phyloP scores from a whole-genome alignment of 192 early-diverging fungal species.

The Funneliformis geosporum region DNA sequence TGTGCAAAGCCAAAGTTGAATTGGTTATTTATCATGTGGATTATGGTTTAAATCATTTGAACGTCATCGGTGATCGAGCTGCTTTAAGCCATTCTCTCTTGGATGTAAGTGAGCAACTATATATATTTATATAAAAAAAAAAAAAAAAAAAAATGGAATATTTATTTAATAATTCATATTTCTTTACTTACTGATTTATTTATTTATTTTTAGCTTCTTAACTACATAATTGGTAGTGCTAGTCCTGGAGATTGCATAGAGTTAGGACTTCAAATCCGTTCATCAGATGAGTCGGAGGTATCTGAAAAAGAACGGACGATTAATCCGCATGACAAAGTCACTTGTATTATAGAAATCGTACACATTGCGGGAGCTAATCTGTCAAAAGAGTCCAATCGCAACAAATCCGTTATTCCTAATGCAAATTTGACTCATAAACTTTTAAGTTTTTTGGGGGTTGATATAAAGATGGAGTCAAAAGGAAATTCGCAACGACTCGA shows the following conservation, averaged over 20 bases:
- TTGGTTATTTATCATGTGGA: conserved; percentile 58
- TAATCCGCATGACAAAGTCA: conserved; percentile 37
- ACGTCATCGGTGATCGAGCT: conserved; percentile 56
- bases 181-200: background rate
- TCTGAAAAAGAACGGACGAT: conserved; percentile 25
- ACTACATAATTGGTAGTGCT: conserved; percentile 51
- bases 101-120: conserved; percentile 43
- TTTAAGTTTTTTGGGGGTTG: conserved; percentile 43
- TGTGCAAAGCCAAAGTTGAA: conserved; percentile 52
- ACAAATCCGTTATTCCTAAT: conserved; percentile 36
- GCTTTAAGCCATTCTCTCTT: conserved; percentile 54
- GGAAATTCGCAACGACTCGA: conserved; percentile 32
- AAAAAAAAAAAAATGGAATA: background rate
- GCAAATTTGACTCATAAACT: conserved; percentile 41
- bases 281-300: background rate
- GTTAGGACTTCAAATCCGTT: conserved; percentile 43
- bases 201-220: conserved; percentile 43
- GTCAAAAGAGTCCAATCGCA: conserved; percentile 13
- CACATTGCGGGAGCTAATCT: conserved; percentile 33
- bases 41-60: conserved; percentile 52
- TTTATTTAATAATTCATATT: background rate
- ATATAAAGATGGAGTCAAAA: conserved; percentile 34
- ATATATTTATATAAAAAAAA: background rate
- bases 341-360: conserved; percentile 43
- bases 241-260: conserved; percentile 54